Conservation (phyloP, 73 alveolate species). For the Durusdinium trenchii region DNA sequence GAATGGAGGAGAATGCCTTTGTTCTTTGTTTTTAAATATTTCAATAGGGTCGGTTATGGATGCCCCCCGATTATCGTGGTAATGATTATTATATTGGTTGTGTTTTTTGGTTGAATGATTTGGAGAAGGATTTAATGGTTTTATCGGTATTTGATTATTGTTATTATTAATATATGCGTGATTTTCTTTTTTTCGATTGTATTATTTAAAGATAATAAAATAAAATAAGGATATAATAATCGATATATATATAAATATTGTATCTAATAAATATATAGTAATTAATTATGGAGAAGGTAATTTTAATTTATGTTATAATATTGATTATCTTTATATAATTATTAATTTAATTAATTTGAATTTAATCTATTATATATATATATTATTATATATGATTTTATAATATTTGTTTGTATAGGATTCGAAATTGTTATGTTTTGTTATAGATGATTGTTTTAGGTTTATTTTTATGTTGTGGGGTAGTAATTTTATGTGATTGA, state of each 20-base stretch:
- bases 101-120: not conserved
- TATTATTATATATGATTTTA: not conserved
- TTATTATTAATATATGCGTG: not conserved
- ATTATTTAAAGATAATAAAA: too few species aligned
- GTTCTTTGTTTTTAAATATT: not conserved
- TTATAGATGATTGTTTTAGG: not conserved
- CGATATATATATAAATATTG: not conserved
- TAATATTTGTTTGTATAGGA: not conserved
- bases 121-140: not conserved
- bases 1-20: not conserved
- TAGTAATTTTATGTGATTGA: not conserved
- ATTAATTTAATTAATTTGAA: not conserved
- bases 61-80: not conserved
- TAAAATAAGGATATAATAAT: not conserved
- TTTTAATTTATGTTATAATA: not conserved
- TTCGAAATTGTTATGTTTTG: not conserved
- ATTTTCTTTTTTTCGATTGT: not conserved
- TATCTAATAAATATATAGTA: not conserved
- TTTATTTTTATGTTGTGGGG: not conserved
- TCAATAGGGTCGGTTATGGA: not conserved
- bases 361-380: not conserved
- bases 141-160: not conserved
- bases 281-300: not conserved
- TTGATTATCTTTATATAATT: not conserved
- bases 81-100: not conserved